A percentile compares a stretch with the other conserved stretches of the same genome.
These are phyloP conservation scores for Plasmodium gallinaceum DNA, from an alignment of 169 alveolate species.

Conservation along the genomic window DNA sequence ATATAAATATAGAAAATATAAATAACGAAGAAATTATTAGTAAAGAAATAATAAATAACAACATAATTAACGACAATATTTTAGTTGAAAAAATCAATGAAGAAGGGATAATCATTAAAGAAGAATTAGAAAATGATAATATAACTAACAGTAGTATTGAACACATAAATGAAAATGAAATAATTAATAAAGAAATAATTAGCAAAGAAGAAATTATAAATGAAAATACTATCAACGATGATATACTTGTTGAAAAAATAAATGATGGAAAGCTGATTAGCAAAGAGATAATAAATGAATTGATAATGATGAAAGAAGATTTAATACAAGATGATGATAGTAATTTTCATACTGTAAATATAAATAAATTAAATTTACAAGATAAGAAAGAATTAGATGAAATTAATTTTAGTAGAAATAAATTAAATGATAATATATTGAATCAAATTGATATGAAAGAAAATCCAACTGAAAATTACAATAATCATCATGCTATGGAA, in stretches of 20 bases:
- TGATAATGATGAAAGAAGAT: not conserved
- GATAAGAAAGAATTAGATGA: not conserved
- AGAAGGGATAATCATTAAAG: not conserved
- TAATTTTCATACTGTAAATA: too few species aligned
- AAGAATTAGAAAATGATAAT: not conserved
- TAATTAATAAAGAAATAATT: not conserved
- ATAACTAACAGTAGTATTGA: too few species aligned
- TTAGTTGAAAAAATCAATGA: not conserved
- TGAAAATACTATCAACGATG: not conserved
- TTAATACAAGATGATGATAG: too few species aligned
- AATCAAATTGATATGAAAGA: not conserved
- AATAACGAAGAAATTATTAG: not conserved
- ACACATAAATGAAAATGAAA: not conserved
- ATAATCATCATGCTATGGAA: slow-evolving; percentile 25
- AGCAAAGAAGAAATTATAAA: not conserved
- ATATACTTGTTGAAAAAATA: not conserved
- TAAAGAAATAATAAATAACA: not conserved
- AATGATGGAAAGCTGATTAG: not conserved
- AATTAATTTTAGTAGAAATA: not conserved
- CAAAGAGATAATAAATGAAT: not conserved
- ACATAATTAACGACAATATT: not conserved
- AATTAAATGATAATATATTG: not conserved
- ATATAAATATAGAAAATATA: not conserved
- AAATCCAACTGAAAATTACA: not conserved
- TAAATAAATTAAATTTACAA: too few species aligned